Evolutionary conservation across 2,329 filamentous ascomycete genomes (phyloP).

Genomic region (Hortaea werneckii): DNA sequence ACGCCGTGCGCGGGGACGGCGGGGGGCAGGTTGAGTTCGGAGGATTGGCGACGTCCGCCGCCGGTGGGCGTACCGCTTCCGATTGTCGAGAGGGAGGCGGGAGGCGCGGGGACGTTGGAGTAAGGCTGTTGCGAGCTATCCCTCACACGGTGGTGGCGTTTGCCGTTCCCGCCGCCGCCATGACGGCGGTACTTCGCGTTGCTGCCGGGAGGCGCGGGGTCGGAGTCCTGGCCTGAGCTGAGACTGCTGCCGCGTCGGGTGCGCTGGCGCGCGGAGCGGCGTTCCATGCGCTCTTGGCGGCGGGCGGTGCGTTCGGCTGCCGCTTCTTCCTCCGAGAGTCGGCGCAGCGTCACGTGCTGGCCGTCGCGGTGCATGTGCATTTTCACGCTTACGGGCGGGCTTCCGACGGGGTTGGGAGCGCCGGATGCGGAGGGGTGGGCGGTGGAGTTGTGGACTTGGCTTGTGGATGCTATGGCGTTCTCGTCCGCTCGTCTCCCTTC

Average conservation of each 20-base stretch:
- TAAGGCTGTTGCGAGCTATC: slow-evolving; percentile 13
- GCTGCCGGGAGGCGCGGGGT: slow-evolving; percentile 7
- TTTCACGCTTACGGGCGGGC: slow-evolving; percentile 54
- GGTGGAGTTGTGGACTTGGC: slow-evolving; percentile 6
- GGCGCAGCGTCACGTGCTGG: slow-evolving; percentile 51
- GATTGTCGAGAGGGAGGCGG: slow-evolving; percentile 10
- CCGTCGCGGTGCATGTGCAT: slow-evolving; percentile 57
- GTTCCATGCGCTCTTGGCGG: slow-evolving; percentile 31
- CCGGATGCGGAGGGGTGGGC: slow-evolving; percentile 21
- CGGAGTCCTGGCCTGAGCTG: slow-evolving; percentile 27
- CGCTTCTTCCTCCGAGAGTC: slow-evolving; percentile 53
- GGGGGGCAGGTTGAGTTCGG: slow-evolving; percentile 20
- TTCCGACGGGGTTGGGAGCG: slow-evolving; percentile 15
- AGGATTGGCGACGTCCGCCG: slow-evolving; percentile 9
- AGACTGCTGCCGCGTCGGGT: slow-evolving; percentile 24
- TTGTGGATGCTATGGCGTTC: slow-evolving; percentile 10
- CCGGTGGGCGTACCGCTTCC: slow-evolving; percentile 9
- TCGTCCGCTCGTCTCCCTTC: slow-evolving; percentile 2
- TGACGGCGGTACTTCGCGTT: slow-evolving; percentile 12
- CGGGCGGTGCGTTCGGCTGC: slow-evolving; percentile 48
- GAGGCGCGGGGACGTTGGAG: slow-evolving; percentile 20
- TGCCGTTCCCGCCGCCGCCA: not conserved
- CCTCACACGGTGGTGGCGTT: slow-evolving; percentile 6
- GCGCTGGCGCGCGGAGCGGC: not conserved
- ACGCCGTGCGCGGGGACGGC: slow-evolving; percentile 8